Base-by-base conservation (phyloP, 2,329 filamentous ascomycete species). In the Lasiodiplodia hormozganensis region DNA sequence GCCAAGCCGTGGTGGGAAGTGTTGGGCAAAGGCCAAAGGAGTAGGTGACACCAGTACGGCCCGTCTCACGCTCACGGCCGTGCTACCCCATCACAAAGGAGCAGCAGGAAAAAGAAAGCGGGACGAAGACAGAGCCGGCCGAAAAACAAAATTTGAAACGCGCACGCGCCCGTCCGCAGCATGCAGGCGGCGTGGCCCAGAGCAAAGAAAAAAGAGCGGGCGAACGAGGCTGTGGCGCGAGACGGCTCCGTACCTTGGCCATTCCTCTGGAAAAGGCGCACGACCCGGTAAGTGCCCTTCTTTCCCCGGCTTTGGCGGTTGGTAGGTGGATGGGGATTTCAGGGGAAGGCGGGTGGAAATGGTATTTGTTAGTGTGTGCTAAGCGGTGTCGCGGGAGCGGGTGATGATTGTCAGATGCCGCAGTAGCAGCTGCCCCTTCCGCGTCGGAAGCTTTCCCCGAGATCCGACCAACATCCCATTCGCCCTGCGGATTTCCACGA, bases 1-100 rank as follows among this genome's bases (percentile, higher is more conserved):
- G 10, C 18, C 10, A 2, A 25, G 47, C 47, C 14, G 47, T 38
- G 47, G 58, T 43, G 43, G 51, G 16, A 21, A 10, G 57, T 25
- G 34, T 58, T 40, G 38, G 21, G 36, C n/a, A n/a, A 16, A 14
- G 38, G 16, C 16, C 12, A 31, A 62, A 43, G 21, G 3, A 38
- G 58, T 51, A 64, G 43, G 60, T 64, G 60, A 52, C 31, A 64
- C 60, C n/a, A 31, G 57, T 40, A 25, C 60, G 47, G 23, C 43
- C 60, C 60, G 60, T n/a, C 23, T 62, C 47, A 38, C 47, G 60
- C 60, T 64, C 28, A 12, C 28, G 43, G 47, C 31, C 25, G 60
- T 64, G 60, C 60, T 53, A 64, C 60, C 60, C 31, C 60, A 53
- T 64, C 60, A 64, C 60, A 64, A 53, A 52, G 51, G 40, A 36